Evolutionary conservation across 73 alveolate species (phyloP), one percentile per base, ranked within the genome.

Genomic region (Paramecium pentaurelia): DNA sequence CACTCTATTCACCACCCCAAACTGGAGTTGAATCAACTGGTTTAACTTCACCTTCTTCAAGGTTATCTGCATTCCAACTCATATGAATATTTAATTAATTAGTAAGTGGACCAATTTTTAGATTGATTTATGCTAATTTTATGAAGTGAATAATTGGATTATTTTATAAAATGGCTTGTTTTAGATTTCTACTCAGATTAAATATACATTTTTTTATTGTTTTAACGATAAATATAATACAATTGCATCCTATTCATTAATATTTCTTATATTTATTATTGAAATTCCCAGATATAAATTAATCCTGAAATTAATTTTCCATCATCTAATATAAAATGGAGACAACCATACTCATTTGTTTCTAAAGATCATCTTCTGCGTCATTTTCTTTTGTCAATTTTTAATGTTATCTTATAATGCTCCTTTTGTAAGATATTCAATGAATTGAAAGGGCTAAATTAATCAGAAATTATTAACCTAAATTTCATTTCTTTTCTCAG

Each of bases 71-170:
- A 64, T 27, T 64, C 84, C 10, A 64, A 64, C 84, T 64, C 84
- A 64, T 64, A 32, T 54, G 47, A 28, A 32, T 32, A 64, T 28
- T 64, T 64, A 64, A 64, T 64, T 64, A 64, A 64, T 64, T 11
- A 28, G 47, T 64, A 18, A 20, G 84, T 34, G 47, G 84, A 28
- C 84, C 84, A 64, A 64, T 32, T 64, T 64, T 64, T 64, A 28
- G 84, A 64, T 64, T 64, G 84, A 64, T 64, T 64, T 64, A 64
- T 64, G 47, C 47, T 32, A 64, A 64, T 64, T 60, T 64, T 64
- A 64, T 64, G 84, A 64, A 64, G 84, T 64, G 84, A 64, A 64
- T 64, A 64, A 64, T 64, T 64, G 84, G 84, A 64, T 64, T 64
- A 4, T 54, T 54, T 64, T 64, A 64, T 64, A 64, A 32, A 32